Conservation (phyloP, 208 protist genomes). For the Porcisia hertigi region DNA sequence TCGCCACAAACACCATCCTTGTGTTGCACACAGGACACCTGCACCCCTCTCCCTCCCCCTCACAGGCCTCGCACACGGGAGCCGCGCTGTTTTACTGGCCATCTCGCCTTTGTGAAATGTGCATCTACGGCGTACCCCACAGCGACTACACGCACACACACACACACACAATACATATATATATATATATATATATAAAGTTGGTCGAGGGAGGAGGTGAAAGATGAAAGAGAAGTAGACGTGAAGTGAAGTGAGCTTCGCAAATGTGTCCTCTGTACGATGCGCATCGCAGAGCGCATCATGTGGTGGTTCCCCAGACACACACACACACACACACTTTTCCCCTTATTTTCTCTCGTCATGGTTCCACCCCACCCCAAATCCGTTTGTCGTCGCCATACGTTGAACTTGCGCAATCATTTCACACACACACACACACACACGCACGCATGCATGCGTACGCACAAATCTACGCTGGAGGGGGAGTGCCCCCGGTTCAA, state of each 20-base stretch:
- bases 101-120: not conserved
- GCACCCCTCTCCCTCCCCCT: not conserved
- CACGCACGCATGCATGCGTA: not conserved
- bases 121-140: not conserved
- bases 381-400: not conserved
- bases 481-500: not conserved
- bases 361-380: not conserved
- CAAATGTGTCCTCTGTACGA: not conserved
- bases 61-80: not conserved
- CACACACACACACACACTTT: not conserved
- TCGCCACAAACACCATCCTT: not conserved
- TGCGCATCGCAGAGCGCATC: not conserved
- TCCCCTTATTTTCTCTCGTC: not conserved
- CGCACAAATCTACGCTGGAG: not conserved
- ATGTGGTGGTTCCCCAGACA: not conserved
- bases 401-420: not conserved
- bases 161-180: no score
- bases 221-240: not conserved
- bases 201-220: not conserved
- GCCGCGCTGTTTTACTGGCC: not conserved
- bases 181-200: not conserved
- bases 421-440: conserved; percentile 2
- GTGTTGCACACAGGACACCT: not conserved
- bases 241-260: not conserved
- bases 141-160: no score